Evolutionary conservation across 495 filamentous ascomycete genomes (phyloP), one percentile per base, ranked within the genome.

Genomic region (Podospora appendiculata): DNA sequence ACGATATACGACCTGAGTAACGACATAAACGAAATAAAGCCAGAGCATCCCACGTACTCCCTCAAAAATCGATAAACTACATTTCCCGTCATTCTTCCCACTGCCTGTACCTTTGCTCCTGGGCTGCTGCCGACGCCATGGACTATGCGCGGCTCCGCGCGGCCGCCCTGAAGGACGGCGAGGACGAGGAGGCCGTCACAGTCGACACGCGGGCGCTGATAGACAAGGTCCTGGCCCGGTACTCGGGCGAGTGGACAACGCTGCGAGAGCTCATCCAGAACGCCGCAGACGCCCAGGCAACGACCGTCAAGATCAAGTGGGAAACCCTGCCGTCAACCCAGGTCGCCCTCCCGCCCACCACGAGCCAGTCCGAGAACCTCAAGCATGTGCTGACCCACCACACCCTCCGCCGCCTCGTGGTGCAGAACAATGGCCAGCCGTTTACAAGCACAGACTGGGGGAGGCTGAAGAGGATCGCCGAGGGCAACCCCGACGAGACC

Each of bases 401-500:
- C 62, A 96, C 90, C 5, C 70, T 97, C 40, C 81, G 82, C 36
- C 84, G 89, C 45, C 76, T 96, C 44, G 65, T 95, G 40, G 89
- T 97, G 5, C 85, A 89, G 48, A 99, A 99, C 52, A 81, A 99
- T 65, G 94, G 94, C 35, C 75, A 86, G 48, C 75, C 84, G 1
- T 99, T 99, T 58, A 82, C 80, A 35, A 79, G 83, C 47, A 89
- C 87, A 14, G 94, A 99, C 68, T 99, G 94, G 94, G 79, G 81
- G 41, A 79, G 94, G 51, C 63, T 99, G 60, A 97, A 97, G 74
- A 84, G 90, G 50, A 99, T 99, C 56, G 94, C 94, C 12, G 92
- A 97, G 68, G 94, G 94, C 11, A 99, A 99, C 62, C 94, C 94
- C 0, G 92, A 97, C 65, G 94, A 97, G 67, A 95, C 89, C 4